Percentiles rank a stretch among this genome's conserved stretches.
These are phyloP conservation scores for Boechera stricta DNA, from an alignment of 345 rosid species.

Conservation along the genomic window DNA sequence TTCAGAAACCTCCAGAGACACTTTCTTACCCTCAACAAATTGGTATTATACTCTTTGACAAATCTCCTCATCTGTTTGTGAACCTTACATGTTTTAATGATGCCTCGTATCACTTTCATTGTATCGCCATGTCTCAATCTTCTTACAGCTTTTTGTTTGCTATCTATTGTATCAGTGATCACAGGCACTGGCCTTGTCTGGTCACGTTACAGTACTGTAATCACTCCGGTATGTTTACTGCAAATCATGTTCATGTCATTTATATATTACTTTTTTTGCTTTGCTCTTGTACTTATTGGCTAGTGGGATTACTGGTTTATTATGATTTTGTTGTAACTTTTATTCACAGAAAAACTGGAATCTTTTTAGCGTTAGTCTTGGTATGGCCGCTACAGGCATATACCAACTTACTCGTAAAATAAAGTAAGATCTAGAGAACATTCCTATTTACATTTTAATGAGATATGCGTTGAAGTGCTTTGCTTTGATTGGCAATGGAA, in stretches of 20 bases:
- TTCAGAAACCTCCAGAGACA: slow-evolving; percentile 54
- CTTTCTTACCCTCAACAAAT: slow-evolving; percentile 57
- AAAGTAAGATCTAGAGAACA: slow-evolving; percentile 53
- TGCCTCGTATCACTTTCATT: background rate
- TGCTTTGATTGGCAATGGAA: no score
- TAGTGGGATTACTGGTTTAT: background rate
- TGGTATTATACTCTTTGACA: slow-evolving; percentile 22
- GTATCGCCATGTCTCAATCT: background rate
- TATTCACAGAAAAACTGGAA: slow-evolving; percentile 86
- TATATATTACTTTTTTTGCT: background rate
- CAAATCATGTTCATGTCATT: background rate
- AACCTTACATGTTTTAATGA: background rate
- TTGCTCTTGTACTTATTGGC: background rate
- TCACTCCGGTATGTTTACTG: slow-evolving; percentile 61
- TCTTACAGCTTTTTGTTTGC: background rate
- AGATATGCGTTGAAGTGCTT: background rate
- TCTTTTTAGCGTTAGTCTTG: slow-evolving; percentile 78
- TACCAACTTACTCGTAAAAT: slow-evolving; percentile 84
- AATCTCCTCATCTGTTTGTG: no score
- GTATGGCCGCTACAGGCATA: slow-evolving; percentile 84
- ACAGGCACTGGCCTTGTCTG: slow-evolving; percentile 73
- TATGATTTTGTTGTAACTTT: slow-evolving; percentile 16
- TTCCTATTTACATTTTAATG: background rate
- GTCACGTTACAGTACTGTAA: slow-evolving; percentile 82
- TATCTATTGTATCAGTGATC: slow-evolving; percentile 48